A percentile compares a stretch with the other conserved stretches of the same genome.
Evolutionary conservation across 1,139 yeast genomes (phyloP).

Genomic region (Kurtzmaniella quercitrusa): DNA sequence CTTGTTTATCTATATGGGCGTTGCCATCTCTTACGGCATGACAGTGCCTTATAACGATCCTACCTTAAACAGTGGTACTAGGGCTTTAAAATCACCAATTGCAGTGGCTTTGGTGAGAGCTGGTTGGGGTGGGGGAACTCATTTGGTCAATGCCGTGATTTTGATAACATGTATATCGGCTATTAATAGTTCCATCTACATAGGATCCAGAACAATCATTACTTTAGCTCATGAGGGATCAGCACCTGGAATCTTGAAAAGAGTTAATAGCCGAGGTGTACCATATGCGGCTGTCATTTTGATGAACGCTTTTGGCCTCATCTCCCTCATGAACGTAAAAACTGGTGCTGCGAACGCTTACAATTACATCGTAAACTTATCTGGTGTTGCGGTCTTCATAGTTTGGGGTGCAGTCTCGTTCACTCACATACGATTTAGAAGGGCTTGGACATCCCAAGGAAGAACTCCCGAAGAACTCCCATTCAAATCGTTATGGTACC

Average conservation of each 20-base stretch:
- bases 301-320: conserved; percentile 46
- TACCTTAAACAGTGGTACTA: conserved; percentile 19
- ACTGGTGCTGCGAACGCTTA: conserved; percentile 55
- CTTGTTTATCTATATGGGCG: conserved; percentile 51
- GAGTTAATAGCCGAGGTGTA: conserved; percentile 44
- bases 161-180: conserved; percentile 51
- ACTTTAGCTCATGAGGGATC: conserved; percentile 48
- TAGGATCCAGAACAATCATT: conserved; percentile 50
- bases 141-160: conserved; percentile 49
- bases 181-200: conserved; percentile 49
- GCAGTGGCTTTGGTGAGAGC: conserved; percentile 41
- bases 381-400: conserved; percentile 56
- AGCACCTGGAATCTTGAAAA: conserved; percentile 42
- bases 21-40: conserved; percentile 49
- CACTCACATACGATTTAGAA: conserved; percentile 48
- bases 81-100: conserved; percentile 40
- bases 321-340: conserved; percentile 47
- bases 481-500: conserved; percentile 50
- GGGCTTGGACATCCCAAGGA: conserved; percentile 45
- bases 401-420: conserved; percentile 55
- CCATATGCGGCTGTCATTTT: conserved; percentile 48
- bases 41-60: conserved; percentile 53
- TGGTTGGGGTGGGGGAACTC: conserved; percentile 48
- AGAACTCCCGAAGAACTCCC: conserved; percentile 47
- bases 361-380: conserved; percentile 47